Conservation (phyloP, 23 red algal species). For the Chondrus crispus region DNA sequence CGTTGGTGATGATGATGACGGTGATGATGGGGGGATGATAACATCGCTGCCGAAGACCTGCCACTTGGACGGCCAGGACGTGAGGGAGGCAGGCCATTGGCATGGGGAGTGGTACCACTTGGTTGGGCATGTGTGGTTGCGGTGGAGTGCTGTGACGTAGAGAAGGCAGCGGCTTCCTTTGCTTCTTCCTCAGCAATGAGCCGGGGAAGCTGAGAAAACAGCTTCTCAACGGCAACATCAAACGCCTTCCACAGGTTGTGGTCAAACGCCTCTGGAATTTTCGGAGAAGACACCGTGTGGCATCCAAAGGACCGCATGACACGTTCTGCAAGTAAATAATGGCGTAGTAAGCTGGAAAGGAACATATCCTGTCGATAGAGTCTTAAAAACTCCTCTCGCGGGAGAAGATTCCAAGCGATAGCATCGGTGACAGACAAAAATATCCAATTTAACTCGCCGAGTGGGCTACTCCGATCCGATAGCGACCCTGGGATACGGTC, state of each 20-base stretch:
- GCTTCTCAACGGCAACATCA: conserved; percentile 88
- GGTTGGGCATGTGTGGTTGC: no score
- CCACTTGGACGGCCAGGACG: no score
- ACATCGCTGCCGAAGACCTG: background rate
- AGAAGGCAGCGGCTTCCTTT: background rate
- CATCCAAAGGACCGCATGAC: conserved; percentile 84
- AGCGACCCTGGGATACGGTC: conserved; percentile 90
- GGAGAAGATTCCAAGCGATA: conserved; percentile 97
- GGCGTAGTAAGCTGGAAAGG: conserved; percentile 88
- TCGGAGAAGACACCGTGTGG: conserved; percentile 71
- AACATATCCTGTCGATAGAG: conserved; percentile 93
- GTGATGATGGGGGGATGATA: no score
- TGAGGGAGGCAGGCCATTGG: no score
- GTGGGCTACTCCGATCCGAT: conserved; percentile 77
- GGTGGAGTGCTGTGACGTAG: background rate
- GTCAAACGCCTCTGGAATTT: conserved; percentile 65
- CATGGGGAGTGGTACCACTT: background rate
- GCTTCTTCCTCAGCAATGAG: conserved; percentile 54
- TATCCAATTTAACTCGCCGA: conserved; percentile 95
- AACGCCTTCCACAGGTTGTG: conserved; percentile 91
- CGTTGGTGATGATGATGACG: no score
- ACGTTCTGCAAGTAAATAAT: conserved; percentile 90
- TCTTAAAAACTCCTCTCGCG: conserved; percentile 74
- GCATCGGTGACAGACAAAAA: conserved; percentile 97
- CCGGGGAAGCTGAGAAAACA: conserved; percentile 85